Conservation (phyloP, 208 protist species). For the Trypanosomatidae sp. region DNA sequence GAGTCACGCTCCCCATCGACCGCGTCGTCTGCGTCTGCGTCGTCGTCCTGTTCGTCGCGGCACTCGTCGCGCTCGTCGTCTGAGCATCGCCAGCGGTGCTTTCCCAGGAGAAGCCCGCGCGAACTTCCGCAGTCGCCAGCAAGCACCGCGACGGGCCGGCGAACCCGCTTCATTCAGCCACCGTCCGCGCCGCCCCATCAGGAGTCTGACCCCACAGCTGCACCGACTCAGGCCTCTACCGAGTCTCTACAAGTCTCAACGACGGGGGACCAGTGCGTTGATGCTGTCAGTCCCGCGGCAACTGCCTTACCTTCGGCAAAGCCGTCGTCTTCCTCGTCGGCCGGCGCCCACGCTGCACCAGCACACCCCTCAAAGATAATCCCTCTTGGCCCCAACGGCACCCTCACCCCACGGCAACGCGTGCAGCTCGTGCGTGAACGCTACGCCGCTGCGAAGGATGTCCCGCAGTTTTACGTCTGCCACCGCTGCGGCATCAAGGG, state of each 20-base stretch:
- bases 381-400: slow-evolving; percentile 68
- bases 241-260: not conserved
- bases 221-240: slow-evolving; percentile 1
- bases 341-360: not conserved
- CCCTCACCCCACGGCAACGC: slow-evolving; percentile 54
- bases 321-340: slow-evolving; percentile 1
- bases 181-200: not conserved
- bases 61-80: slow-evolving; percentile 9
- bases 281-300: not conserved
- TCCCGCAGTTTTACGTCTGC: slow-evolving; percentile 84
- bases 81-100: not conserved
- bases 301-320: not conserved
- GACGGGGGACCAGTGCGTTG: not conserved
- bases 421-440: slow-evolving; percentile 73
- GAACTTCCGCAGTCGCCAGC: not conserved
- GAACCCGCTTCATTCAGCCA: slow-evolving; percentile 26
- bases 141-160: not conserved
- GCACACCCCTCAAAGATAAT: slow-evolving; percentile 40
- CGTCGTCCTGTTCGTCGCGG: slow-evolving; percentile 1
- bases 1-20: slow-evolving; percentile 16
- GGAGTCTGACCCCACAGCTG: slow-evolving; percentile 13
- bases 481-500: slow-evolving; percentile 80
- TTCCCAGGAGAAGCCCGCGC: not conserved
- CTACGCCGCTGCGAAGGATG: slow-evolving; percentile 54
- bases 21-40: slow-evolving; percentile 10